phyloP scores from a whole-genome alignment of 2,329 filamentous ascomycete genomes.

The Tolypocladium cylindrosporum region DNA sequence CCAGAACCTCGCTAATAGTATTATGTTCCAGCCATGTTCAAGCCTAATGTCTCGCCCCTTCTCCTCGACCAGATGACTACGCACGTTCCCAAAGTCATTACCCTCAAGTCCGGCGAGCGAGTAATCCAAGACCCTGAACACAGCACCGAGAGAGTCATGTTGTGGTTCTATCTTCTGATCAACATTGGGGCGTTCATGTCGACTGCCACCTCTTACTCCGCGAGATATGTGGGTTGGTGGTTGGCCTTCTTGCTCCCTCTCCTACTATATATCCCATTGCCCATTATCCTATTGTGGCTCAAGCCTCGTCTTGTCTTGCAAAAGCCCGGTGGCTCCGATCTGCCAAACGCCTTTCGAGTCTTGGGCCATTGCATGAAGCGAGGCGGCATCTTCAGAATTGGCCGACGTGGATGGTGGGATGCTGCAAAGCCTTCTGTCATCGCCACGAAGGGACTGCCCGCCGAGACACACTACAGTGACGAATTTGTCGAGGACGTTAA shows the following conservation, averaged over 20 bases:
- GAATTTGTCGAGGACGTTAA: constrained; percentile 57
- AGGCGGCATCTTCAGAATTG: constrained; percentile 38
- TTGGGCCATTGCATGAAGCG: constrained; percentile 43
- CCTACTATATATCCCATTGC: constrained; percentile 49
- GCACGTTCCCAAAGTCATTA: constrained; percentile 27
- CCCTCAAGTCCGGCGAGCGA: constrained; percentile 44
- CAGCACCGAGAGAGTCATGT: constrained; percentile 55
- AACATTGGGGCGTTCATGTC: constrained; percentile 44
- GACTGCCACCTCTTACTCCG: constrained; percentile 41
- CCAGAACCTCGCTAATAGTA: background rate
- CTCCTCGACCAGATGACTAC: constrained; percentile 56
- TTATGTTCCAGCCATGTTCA: constrained; percentile 41
- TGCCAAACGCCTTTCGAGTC: constrained; percentile 49
- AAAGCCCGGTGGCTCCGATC: constrained; percentile 56
- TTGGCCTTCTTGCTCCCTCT: constrained; percentile 33
- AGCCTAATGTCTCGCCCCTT: constrained; percentile 60
- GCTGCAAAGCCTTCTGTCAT: constrained; percentile 45
- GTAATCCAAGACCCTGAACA: constrained; percentile 60
- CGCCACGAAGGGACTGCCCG: constrained; percentile 26
- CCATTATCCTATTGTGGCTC: constrained; percentile 44
- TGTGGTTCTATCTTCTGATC: constrained; percentile 50
- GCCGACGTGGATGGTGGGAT: constrained; percentile 47
- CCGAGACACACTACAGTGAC: constrained; percentile 50
- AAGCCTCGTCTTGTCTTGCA: constrained; percentile 45
- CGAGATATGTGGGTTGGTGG: constrained; percentile 42